Percentiles rank a stretch among this genome's conserved stretches.
These are phyloP conservation scores for Vaccinium darrowii DNA, from an alignment of 148 eudicot species.

Conservation along the genomic window DNA sequence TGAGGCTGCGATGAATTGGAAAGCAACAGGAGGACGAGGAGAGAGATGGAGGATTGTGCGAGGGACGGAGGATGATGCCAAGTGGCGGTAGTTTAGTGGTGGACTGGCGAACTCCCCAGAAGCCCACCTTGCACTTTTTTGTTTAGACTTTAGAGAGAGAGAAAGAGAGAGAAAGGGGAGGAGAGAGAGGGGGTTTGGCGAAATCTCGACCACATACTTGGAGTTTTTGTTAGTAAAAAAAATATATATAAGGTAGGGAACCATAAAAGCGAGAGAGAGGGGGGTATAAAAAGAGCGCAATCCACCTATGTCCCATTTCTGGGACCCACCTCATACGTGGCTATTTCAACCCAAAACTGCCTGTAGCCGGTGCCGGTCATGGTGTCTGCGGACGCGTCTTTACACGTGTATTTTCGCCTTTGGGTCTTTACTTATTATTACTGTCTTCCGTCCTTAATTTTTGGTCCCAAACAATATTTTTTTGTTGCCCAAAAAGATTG, in stretches of 20 bases:
- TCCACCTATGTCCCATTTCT: neutral
- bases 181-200: neutral
- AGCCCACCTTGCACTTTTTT: constrained; percentile 16
- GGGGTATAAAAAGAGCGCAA: neutral
- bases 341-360: neutral
- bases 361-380: neutral
- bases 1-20: constrained; percentile 19
- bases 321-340: constrained; percentile 3
- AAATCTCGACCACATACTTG: constrained; percentile 11
- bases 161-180: neutral
- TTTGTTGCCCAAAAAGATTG: too few species aligned
- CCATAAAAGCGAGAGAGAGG: neutral
- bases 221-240: too few species aligned
- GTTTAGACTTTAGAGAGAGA: neutral
- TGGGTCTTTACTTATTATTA: too few species aligned
- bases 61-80: constrained; percentile 1
- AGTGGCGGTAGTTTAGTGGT: constrained; percentile 1
- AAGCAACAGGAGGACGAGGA: neutral
- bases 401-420: too few species aligned
- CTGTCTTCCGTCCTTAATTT: too few species aligned
- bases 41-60: neutral
- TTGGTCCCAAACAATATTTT: too few species aligned
- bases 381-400: neutral
- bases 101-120: neutral
- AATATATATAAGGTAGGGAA: neutral